phyloP scores from a whole-genome alignment of 2,329 filamentous ascomycete genomes.

The Corinectria fuckeliana region DNA sequence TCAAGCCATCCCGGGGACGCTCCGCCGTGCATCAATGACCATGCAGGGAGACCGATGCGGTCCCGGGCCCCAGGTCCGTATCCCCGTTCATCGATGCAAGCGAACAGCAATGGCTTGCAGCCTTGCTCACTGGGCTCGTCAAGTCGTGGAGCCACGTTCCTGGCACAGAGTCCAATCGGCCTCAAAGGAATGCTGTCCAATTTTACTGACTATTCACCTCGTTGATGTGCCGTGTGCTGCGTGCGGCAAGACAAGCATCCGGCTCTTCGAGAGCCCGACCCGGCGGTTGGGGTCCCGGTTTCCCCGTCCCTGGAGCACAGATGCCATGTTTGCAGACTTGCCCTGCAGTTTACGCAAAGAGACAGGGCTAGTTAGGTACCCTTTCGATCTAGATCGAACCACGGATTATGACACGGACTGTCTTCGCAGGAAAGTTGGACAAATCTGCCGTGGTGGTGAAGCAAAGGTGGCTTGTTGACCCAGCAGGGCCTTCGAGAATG shows the following conservation, averaged over 20 bases:
- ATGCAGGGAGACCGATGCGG: slow-evolving; percentile 32
- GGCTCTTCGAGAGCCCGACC: slow-evolving; percentile 21
- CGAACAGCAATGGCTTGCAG: slow-evolving; percentile 4
- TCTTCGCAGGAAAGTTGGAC: slow-evolving; percentile 2
- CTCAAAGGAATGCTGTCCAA: slow-evolving; percentile 33
- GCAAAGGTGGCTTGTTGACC: slow-evolving; percentile 19
- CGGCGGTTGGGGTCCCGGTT: slow-evolving; percentile 25
- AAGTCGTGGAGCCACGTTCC: slow-evolving; percentile 24
- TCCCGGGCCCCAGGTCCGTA: slow-evolving; percentile 14
- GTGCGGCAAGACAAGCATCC: slow-evolving; percentile 21
- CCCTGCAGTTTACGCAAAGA: too few relatives aligned
- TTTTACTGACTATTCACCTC: slow-evolving; percentile 22
- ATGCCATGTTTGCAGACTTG: slow-evolving; percentile 9
- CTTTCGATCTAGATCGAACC: slow-evolving; percentile 17
- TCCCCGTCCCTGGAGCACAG: slow-evolving; percentile 6
- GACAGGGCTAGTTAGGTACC: not conserved
- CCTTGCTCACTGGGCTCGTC: not conserved
- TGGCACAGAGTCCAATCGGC: slow-evolving; percentile 23
- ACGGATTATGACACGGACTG: slow-evolving; percentile 6
- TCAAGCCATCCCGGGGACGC: slow-evolving; percentile 10
- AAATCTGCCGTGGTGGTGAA: slow-evolving; percentile 11
- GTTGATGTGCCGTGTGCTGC: slow-evolving; percentile 14
- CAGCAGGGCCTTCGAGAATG: slow-evolving; percentile 18
- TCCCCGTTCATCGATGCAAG: too few relatives aligned
- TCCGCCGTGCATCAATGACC: slow-evolving; percentile 24